phyloP scores from a whole-genome alignment of 345 rosid species.

The Bretschneidera sinensis region DNA sequence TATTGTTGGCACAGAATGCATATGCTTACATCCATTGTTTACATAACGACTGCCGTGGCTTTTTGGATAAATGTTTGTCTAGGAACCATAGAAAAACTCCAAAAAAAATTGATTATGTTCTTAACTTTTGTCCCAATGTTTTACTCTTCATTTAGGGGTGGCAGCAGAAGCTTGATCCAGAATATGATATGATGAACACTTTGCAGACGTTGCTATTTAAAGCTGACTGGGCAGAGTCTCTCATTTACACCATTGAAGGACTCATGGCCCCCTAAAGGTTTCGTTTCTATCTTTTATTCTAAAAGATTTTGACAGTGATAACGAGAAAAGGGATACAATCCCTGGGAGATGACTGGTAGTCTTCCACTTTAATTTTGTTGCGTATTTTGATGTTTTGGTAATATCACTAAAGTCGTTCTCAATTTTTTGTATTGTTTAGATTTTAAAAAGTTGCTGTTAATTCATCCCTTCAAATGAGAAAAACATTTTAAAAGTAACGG shows the following conservation, averaged over 20 bases:
- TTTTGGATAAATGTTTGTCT: too few relatives aligned
- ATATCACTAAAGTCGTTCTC: too few relatives aligned
- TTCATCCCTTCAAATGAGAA: too few relatives aligned
- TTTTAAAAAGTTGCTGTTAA: too few relatives aligned
- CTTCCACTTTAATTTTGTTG: too few relatives aligned
- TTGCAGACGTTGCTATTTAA: conserved; percentile 75
- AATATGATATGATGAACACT: conserved; percentile 82
- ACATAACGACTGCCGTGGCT: too few relatives aligned
- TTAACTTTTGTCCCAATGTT: neutral
- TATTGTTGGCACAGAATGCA: too few relatives aligned
- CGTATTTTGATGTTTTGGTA: neutral
- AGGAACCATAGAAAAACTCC: too few relatives aligned
- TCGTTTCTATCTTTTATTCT: neutral
- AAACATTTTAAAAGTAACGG: too few relatives aligned
- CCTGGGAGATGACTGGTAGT: too few relatives aligned
- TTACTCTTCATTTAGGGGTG: conserved; percentile 55
- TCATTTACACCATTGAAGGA: conserved; percentile 88
- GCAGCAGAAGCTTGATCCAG: conserved; percentile 96
- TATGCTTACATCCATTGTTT: too few relatives aligned
- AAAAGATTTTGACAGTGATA: neutral
- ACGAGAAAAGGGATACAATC: neutral
- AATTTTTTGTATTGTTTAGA: too few relatives aligned
- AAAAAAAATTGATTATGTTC: neutral
- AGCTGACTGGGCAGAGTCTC: conserved; percentile 97
- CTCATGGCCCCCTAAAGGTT: conserved; percentile 79